Base-by-base conservation (phyloP, 2,329 filamentous ascomycete genomes). In the Davidsoniella virescens region DNA sequence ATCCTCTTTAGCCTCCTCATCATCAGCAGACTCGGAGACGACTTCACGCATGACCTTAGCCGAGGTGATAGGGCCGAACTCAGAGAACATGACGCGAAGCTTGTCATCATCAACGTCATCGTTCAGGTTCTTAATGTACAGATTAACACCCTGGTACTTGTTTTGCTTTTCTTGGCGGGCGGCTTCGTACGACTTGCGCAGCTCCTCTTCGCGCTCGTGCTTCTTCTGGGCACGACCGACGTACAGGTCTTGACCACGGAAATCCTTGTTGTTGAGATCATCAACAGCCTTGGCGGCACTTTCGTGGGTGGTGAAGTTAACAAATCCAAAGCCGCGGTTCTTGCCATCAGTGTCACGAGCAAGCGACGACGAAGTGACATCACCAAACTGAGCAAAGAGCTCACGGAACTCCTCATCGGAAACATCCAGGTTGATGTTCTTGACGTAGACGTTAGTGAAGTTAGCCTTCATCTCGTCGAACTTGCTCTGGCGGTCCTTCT, bases 391-490 rank as follows among this genome's bases (percentile, higher is more conserved):
- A 75, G 92, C 85, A 61, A 98, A 96, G 47, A 96, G 75, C 55
- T 82, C 76, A 60, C 87, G 87, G 80, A 98, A 96, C 65, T 96
- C 84, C 7, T 96, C 88, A 55, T 98, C 92, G 53, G 79, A 83
- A 56, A 82, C 85, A 45, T 95, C 90, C 36, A 71, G 62, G 61
- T 81, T 78, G 60, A 98, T 83, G 73, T 98, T 98, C 82, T 98
- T 98, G 73, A 98, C 86, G 72, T 98, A 98, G 69, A 98, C 82
- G 68, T 98, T 98, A 74, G 92, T 98, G 78, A 93, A 98, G 77
- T 98, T 98, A 68, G 92, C 92, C 82, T 98, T 98, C 90, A 98
- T 98, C 77, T 98, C 92, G 74, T 98, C 92, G 61, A 96, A 96
- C 74, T 98, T 98, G 86, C 87, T 94, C 78, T 96, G 92, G 62